phyloP scores from a whole-genome alignment of 1,139 yeast genomes.

The Candida sp. region DNA sequence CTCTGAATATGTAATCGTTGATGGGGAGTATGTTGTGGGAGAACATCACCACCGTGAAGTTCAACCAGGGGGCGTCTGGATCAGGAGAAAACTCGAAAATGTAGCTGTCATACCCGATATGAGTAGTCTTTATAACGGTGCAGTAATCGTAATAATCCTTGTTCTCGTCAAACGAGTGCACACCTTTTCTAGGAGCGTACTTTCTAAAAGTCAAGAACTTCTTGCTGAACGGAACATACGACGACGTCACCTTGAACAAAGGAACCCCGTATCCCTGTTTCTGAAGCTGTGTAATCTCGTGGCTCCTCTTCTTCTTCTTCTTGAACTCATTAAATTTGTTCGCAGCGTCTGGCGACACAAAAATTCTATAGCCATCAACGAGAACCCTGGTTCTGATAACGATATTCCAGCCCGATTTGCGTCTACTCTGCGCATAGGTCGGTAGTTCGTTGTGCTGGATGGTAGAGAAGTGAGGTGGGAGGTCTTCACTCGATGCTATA shows the following conservation, averaged over 20 bases:
- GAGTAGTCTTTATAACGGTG: slow-evolving; percentile 9
- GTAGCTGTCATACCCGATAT: slow-evolving; percentile 13
- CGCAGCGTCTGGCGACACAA: slow-evolving; percentile 13
- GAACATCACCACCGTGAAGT: slow-evolving; percentile 14
- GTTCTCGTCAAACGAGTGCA: slow-evolving; percentile 13
- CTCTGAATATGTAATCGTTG: slow-evolving; percentile 15
- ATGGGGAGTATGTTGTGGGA: slow-evolving; percentile 14
- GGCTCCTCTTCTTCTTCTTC: slow-evolving; percentile 7
- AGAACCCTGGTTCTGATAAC: slow-evolving; percentile 11
- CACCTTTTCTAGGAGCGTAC: slow-evolving; percentile 8
- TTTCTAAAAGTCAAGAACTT: slow-evolving; percentile 13
- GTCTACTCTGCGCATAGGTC: slow-evolving; percentile 8
- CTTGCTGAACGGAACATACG: slow-evolving; percentile 6
- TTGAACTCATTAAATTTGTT: slow-evolving; percentile 14
- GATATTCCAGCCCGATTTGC: slow-evolving; percentile 12
- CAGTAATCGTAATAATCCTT: slow-evolving; percentile 14
- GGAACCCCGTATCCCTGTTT: slow-evolving; percentile 15
- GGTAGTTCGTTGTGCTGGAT: not conserved
- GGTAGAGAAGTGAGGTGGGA: slow-evolving; percentile 1
- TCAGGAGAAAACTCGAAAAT: slow-evolving; percentile 15
- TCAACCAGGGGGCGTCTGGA: slow-evolving; percentile 6
- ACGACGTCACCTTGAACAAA: slow-evolving; percentile 10
- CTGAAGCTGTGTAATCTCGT: slow-evolving; percentile 8
- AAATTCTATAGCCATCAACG: slow-evolving; percentile 13
- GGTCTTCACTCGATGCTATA: not conserved